phyloP scores from a whole-genome alignment of 2,329 filamentous ascomycete genomes.

The Beauveria sp. region DNA sequence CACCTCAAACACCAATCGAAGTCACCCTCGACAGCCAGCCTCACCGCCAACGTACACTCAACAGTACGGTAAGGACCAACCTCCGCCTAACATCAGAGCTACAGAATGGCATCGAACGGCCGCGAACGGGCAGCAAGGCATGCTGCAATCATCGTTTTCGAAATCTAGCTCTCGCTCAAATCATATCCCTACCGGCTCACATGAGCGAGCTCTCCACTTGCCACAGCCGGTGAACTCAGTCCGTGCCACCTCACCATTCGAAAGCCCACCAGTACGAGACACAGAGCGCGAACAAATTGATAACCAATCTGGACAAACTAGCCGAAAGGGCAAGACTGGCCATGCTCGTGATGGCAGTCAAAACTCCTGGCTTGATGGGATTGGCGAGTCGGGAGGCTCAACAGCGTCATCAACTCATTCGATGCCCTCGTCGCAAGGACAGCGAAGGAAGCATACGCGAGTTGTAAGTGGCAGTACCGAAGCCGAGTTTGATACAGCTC shows the following conservation, averaged over 20 bases:
- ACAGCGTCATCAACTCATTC: slow-evolving; percentile 75
- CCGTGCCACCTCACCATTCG: slow-evolving; percentile 41
- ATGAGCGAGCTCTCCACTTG: slow-evolving; percentile 30
- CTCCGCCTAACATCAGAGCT: slow-evolving; percentile 5
- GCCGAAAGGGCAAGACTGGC: slow-evolving; percentile 19
- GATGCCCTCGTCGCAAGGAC: slow-evolving; percentile 61
- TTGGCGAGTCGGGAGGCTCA: slow-evolving; percentile 81
- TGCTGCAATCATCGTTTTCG: slow-evolving; percentile 46
- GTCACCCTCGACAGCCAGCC: background rate
- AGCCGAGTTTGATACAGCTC: slow-evolving; percentile 85
- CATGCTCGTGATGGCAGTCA: slow-evolving; percentile 58
- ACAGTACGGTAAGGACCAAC: background rate
- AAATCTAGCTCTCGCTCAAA: slow-evolving; percentile 34
- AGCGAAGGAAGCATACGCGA: slow-evolving; percentile 63
- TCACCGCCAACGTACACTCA: background rate
- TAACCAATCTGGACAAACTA: slow-evolving; percentile 23
- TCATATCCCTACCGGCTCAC: background rate
- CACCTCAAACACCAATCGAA: background rate
- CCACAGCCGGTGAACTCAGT: slow-evolving; percentile 57
- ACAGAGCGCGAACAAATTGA: slow-evolving; percentile 18
- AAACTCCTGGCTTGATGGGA: slow-evolving; percentile 89
- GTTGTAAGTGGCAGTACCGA: slow-evolving; percentile 66
- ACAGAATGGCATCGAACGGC: slow-evolving; percentile 5
- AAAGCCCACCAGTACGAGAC: slow-evolving; percentile 4
- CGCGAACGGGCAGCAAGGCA: slow-evolving; percentile 15